phyloP scores from a whole-genome alignment of 2,329 filamentous ascomycete genomes.

The Fusarium siculi region DNA sequence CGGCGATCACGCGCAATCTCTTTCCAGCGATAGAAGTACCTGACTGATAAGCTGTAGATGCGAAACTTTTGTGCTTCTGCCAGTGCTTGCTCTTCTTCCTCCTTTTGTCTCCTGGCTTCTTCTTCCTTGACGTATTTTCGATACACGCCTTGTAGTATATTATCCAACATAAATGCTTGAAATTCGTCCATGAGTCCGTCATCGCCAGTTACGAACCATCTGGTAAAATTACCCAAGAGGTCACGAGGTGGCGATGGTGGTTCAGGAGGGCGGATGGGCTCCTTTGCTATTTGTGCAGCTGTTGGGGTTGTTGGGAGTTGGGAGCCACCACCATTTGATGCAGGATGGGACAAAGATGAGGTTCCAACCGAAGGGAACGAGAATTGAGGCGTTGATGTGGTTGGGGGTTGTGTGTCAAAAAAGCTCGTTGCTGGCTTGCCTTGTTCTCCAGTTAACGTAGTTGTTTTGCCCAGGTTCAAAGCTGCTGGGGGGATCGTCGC shows the following conservation, averaged over 20 bases:
- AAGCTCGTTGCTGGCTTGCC: slow-evolving; percentile 2
- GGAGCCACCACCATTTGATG: background rate
- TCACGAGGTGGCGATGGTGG: slow-evolving; percentile 49
- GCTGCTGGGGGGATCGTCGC: background rate
- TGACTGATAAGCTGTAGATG: slow-evolving; percentile 60
- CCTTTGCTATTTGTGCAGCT: slow-evolving; percentile 5
- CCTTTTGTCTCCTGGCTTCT: slow-evolving; percentile 54
- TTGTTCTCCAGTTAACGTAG: background rate
- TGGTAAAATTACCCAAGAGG: slow-evolving; percentile 60
- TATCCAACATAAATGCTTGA: slow-evolving; percentile 56
- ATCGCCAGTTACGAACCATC: slow-evolving; percentile 66
- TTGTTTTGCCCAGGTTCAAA: background rate
- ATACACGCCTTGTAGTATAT: slow-evolving; percentile 57
- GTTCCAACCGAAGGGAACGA: slow-evolving; percentile 13
- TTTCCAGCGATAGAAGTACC: slow-evolving; percentile 68
- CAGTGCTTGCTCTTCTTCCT: slow-evolving; percentile 60
- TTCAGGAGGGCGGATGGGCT: slow-evolving; percentile 2
- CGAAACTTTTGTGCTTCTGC: slow-evolving; percentile 61
- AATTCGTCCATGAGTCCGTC: slow-evolving; percentile 64
- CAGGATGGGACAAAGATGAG: slow-evolving; percentile 1
- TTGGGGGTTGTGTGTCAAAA: background rate
- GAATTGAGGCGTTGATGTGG: slow-evolving; percentile 15
- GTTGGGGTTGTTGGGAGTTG: slow-evolving; percentile 3
- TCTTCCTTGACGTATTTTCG: slow-evolving; percentile 54
- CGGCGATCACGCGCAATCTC: slow-evolving; percentile 59